Evolutionary conservation across 805 yeast genomes (phyloP), one percentile per base, ranked within the genome.

Genomic region (Yamadazyma akitaensis): DNA sequence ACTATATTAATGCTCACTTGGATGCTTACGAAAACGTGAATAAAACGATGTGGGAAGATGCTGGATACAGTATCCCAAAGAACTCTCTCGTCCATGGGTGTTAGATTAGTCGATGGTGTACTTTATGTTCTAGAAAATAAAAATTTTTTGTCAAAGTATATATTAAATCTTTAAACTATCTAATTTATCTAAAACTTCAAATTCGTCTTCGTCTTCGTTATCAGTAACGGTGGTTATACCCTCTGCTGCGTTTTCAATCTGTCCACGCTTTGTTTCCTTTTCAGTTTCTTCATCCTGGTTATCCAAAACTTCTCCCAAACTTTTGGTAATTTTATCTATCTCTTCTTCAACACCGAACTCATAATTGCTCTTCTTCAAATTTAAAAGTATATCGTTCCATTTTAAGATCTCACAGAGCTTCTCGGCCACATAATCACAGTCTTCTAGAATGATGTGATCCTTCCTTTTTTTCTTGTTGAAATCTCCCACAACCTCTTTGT

Each of bases 401-500:
- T 88, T 92, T 44, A 84, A 61, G 30, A 70, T 56, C 14, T 70
- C 63, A 8, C 80, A 81, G 19, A 90, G 57, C 26, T 62, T 60
- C 30, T 70, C 73, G 0, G 84, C 88, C 40, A 82, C 75, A n/a
- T 58, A 67, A 53, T 90, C 97, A 49, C 95, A 82, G 35, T 78
- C 77, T 2, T 81, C 81, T 19, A 85, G 62, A 4, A 78, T 61
- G 1, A 88, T 53, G 9, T 85, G 59, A 60, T 92, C 98, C 2
- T 38, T 53, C 30, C 76, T 63, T 25, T 48, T 58, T 12, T 52
- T 49, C 16, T 75, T 68, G 13, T 68, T 55, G 56, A 86, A 86
- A 53, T 81, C 85, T 2, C 98, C 98, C 12, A 88, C 97, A 0
- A 65, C 57, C 49, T 88, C 96, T 44, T 76, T 75, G 60, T 92